Evolutionary conservation across 2,329 filamentous ascomycete genomes (phyloP).

Genomic region (Aspergillus terreus): DNA sequence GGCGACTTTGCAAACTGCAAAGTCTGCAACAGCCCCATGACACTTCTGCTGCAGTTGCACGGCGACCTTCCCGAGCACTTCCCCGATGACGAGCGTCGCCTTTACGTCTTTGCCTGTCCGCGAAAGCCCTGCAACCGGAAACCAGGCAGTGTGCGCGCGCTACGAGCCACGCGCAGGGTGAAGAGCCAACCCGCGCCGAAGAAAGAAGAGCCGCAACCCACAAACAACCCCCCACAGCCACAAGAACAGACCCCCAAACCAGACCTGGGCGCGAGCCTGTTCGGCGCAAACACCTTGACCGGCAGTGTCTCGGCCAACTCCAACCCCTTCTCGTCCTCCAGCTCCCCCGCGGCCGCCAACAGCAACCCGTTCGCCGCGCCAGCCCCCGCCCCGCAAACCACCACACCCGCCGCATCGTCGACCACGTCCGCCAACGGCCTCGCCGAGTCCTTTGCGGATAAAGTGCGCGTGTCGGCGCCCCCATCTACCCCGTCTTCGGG

Average conservation of each 20-base stretch:
- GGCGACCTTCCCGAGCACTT: constrained; percentile 84
- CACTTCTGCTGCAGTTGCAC: constrained; percentile 83
- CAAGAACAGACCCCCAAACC: constrained; percentile 22
- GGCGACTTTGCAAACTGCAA: constrained; percentile 79
- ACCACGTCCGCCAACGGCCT: constrained; percentile 57
- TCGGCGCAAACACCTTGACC: constrained; percentile 48
- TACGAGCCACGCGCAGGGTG: constrained; percentile 62
- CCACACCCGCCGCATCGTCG: constrained; percentile 35
- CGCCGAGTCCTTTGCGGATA: constrained; percentile 71
- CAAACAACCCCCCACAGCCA: constrained; percentile 14
- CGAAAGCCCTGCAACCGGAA: constrained; percentile 76
- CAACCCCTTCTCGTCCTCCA: constrained; percentile 54
- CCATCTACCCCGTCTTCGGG: constrained; percentile 17
- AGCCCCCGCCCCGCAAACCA: constrained; percentile 17
- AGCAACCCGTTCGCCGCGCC: constrained; percentile 61
- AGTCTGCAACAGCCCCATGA: constrained; percentile 79
- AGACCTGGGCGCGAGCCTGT: constrained; percentile 57
- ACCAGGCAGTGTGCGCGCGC: constrained; percentile 71
- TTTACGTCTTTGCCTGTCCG: constrained; percentile 83
- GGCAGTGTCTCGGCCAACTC: constrained; percentile 35
- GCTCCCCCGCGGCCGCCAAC: constrained; percentile 26
- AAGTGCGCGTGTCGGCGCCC: constrained; percentile 52
- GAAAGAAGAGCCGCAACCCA: constrained; percentile 14
- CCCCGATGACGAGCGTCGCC: constrained; percentile 76
- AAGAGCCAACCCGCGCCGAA: constrained; percentile 31